Conservation (phyloP, 257 asterid species). For the Solanum virginianum region DNA sequence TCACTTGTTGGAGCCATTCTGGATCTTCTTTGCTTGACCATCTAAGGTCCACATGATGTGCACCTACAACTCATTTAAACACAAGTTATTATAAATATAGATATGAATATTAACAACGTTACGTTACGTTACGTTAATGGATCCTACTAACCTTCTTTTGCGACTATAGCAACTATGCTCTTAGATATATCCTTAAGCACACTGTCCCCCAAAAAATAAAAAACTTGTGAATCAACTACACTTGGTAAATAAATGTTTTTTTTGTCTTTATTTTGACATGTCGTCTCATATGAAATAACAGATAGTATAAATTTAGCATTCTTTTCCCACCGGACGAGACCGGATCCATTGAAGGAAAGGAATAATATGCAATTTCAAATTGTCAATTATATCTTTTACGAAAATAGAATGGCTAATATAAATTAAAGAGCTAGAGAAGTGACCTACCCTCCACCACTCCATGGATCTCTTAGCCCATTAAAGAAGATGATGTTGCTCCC, state of each 20-base stretch:
- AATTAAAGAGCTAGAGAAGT: not conserved
- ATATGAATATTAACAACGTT: not conserved
- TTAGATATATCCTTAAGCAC: conserved; percentile 63
- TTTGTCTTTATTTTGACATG: too few species aligned
- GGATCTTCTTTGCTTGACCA: conserved; percentile 75
- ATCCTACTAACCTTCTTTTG: conserved; percentile 39
- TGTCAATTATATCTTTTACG: too few species aligned
- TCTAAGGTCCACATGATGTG: conserved; percentile 85
- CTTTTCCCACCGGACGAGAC: too few species aligned
- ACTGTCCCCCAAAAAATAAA: conserved; percentile 20
- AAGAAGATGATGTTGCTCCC: conserved; percentile 88
- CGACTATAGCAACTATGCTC: conserved; percentile 56
- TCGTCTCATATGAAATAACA: too few species aligned
- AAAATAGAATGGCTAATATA: too few species aligned
- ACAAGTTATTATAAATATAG: not conserved
- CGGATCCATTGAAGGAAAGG: too few species aligned
- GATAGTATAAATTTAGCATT: too few species aligned
- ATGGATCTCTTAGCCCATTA: conserved; percentile 85
- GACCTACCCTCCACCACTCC: conserved; percentile 86
- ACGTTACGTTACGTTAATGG: too few species aligned
- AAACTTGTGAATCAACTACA: not conserved
- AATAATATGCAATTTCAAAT: too few species aligned
- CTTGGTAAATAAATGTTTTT: too few species aligned
- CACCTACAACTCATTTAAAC: conserved; percentile 26
- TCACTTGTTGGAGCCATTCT: conserved; percentile 48